Conservation (phyloP, 2,329 filamentous ascomycete species). For the Exophiala phaeomuriformis region DNA sequence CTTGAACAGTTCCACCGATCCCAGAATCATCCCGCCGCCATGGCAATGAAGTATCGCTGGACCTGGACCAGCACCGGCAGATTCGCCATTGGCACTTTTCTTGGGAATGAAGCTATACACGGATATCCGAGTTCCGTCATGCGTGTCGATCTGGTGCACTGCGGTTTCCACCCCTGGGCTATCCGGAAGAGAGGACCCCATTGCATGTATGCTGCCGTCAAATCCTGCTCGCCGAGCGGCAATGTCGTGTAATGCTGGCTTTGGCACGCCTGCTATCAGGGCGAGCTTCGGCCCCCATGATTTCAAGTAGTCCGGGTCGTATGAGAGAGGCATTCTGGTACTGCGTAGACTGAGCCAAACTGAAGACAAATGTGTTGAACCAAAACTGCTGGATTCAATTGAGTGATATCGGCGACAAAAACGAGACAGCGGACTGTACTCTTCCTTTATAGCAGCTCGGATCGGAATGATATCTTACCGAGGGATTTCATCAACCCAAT, state of each 20-base stretch:
- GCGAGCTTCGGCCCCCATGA: constrained; percentile 20
- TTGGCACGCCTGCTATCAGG: constrained; percentile 8
- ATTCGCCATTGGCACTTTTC: constrained; percentile 25
- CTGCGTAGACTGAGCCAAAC: no score
- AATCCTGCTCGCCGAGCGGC: constrained; percentile 3
- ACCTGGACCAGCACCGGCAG: constrained; percentile 14
- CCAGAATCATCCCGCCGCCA: constrained; percentile 28
- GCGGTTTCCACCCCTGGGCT: constrained; percentile 20
- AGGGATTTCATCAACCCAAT: no score
- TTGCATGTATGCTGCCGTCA: constrained; percentile 1
- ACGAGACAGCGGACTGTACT: no score
- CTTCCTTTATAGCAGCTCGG: no score
- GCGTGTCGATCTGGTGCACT: constrained; percentile 17
- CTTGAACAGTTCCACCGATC: constrained; percentile 7
- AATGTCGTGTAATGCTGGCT: constrained; percentile 21
- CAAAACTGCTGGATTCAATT: no score
- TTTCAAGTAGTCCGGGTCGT: constrained; percentile 13
- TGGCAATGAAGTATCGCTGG: constrained; percentile 28
- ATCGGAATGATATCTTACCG: no score
- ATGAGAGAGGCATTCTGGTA: constrained; percentile 5
- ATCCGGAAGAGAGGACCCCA: constrained; percentile 17
- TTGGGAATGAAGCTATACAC: constrained; percentile 26
- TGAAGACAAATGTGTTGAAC: no score
- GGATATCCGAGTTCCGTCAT: constrained; percentile 24
- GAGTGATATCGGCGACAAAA: no score